Evolutionary conservation across 495 filamentous ascomycete species (phyloP), one percentile per base, ranked within the genome.

Genomic region (Amniculicola lignicola): DNA sequence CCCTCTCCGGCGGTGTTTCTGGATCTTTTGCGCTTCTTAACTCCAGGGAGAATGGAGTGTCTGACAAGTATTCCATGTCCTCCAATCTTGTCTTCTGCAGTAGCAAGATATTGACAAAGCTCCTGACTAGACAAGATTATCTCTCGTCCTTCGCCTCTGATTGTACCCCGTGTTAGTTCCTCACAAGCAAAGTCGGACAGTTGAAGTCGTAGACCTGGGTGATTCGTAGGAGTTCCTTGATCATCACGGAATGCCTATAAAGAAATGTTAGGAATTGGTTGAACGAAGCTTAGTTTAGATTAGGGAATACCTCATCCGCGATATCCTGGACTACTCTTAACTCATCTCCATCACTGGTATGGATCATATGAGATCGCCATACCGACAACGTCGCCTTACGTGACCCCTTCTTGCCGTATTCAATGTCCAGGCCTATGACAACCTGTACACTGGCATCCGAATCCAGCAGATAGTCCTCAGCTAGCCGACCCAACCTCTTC

Each of bases 381-480:
- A 54, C 49, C 48, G 33, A 54, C 21, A 60, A 60, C 41, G 56
- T 54, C 27, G 56, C 56, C 42, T 59, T 35, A 22, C 40, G 55
- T 28, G 55, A 59, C 38, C 35, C 48, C 38, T 45, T 43, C 21
- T 31, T 58, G 9, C 45, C 54, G 55, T 69, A 71, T 37, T 67
- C 62, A 49, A 71, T 68, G 49, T 71, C 57, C 22, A 71, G 42
- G 38, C 54, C 63, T 31, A 71, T 57, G 37, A 71, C 67, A 41
- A 59, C 65, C 24, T 61, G 68, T 29, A 71, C 58, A 51, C 57
- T 67, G 18, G 53, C 56, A 54, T 69, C 47, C 29, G 65, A 63
- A 51, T 64, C 51, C 24, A 71, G 45, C 38, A 71, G 62, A 46
- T 71, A 70, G 22, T 70, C 63, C 54, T 68, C 64, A 19, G 63